Base-by-base conservation (phyloP, 1,284 basidiomycete species). In the Naganishia sp. region DNA sequence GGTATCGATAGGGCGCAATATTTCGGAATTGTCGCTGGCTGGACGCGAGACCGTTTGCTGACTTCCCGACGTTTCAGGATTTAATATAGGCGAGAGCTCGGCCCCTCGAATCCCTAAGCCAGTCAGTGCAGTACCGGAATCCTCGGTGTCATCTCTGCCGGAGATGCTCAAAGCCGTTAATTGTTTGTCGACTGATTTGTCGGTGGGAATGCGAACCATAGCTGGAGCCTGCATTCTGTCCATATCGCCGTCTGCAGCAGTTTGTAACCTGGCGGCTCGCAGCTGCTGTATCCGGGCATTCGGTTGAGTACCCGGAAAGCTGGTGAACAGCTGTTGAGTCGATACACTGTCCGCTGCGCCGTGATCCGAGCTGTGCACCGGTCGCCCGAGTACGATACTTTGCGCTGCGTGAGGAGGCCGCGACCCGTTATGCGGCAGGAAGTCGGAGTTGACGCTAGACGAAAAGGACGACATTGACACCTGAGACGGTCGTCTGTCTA, bases 261-360 rank as follows among this genome's bases (percentile, higher is more conserved):
- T n/a, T 43, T 61, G 57, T 23, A 36, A 61, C 16, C 46, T 42
- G 9, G 57, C 33, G 3, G n/a, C 48, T 15, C 57, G 25, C 21
- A 50, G 21, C 28, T 57, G 55, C 6, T 44, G 44, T 21, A 57
- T 57, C 4, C 55, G 55, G 16, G 55, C 45, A 21, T 57, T 61
- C 18, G 48, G 57, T 11, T n/a, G 21, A 23, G 28, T 36, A 46
- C 21, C 23, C 5, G 57, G 57, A 33, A 16, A 36, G 33, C 49
- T 61, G 13, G 57, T 61, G 16, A 61, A 61, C 15, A 61, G 33
- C 49, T 61, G 57, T 10, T 61, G 33, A 2, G 57, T 60, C 33
- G 48, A 61, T 28, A 13, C 25, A 16, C 42, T 60, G 33, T 39
- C 50, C n/a, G 45, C 31, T 52, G 43, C 57, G 6, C 36, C 11